Percentiles rank a stretch among this genome's conserved stretches.
Evolutionary conservation across 768 basidiomycete species (phyloP).

Genomic region (Leucocoprinus leucothites): DNA sequence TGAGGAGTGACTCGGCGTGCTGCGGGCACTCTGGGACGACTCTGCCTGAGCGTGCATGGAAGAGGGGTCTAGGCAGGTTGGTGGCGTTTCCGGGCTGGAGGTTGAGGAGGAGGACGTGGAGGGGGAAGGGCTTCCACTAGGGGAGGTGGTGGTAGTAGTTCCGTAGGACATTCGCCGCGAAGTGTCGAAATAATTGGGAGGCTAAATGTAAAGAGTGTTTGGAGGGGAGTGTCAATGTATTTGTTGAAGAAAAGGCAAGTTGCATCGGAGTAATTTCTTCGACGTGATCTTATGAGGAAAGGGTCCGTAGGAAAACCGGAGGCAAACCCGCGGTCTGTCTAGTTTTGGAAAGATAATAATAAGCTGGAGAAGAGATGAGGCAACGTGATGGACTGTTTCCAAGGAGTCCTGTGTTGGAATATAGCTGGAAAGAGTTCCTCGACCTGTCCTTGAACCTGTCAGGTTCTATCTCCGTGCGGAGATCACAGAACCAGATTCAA

Average conservation of each 20-base stretch:
- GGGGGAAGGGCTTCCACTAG: constrained; percentile 47
- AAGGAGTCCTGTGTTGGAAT: constrained; percentile 35
- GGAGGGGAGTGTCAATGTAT: constrained; percentile 21
- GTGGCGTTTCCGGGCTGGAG: constrained; percentile 41
- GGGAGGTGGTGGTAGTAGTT: constrained; percentile 40
- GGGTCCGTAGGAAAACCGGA: constrained; percentile 33
- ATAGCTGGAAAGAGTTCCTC: constrained; percentile 26
- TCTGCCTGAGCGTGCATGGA: constrained; percentile 30
- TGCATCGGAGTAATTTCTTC: constrained; percentile 33
- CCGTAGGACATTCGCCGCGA: constrained; percentile 44
- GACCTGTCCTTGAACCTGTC: constrained; percentile 21
- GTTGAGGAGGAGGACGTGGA: constrained; percentile 45
- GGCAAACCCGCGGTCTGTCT: constrained; percentile 24
- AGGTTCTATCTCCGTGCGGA: constrained; percentile 21
- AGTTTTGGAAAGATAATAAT: constrained; percentile 31
- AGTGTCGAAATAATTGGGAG: constrained; percentile 12
- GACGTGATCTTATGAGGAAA: constrained; percentile 32
- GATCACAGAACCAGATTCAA: constrained; percentile 18
- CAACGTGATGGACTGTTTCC: constrained; percentile 45
- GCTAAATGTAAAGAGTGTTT: constrained; percentile 17
- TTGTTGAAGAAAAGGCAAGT: constrained; percentile 29
- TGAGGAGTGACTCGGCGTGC: constrained; percentile 46
- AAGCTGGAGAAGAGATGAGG: constrained; percentile 34
- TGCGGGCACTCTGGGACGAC: constrained; percentile 28
- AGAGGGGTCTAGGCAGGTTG: constrained; percentile 30